Evolutionary conservation across 169 alveolate genomes (phyloP).

Genomic region (Condylostoma magnum): DNA sequence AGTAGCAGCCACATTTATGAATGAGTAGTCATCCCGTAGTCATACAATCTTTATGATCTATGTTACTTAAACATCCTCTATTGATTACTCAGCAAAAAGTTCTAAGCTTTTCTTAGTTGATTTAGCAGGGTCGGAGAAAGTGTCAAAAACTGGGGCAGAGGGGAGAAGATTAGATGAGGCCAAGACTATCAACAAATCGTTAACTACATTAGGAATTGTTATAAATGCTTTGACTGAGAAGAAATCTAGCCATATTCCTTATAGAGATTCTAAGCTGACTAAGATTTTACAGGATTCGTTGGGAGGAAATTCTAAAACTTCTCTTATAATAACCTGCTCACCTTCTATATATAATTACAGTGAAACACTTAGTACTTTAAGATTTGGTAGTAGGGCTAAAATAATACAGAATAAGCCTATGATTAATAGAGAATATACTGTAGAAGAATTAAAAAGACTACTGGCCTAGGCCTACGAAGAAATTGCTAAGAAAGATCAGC

Average conservation of each 20-base stretch:
- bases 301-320: constrained; percentile 88
- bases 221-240: constrained; percentile 73
- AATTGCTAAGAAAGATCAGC: background rate
- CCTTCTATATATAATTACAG: constrained; percentile 69
- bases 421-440: constrained; percentile 41
- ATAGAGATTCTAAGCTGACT: constrained; percentile 86
- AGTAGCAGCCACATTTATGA: constrained; percentile 87
- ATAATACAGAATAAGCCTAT: constrained; percentile 81
- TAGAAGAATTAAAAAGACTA: background rate
- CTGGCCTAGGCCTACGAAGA: background rate
- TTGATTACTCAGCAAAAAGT: constrained; percentile 66
- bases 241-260: constrained; percentile 77
- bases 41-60: constrained; percentile 79
- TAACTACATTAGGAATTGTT: constrained; percentile 79
- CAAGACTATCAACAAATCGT: constrained; percentile 71
- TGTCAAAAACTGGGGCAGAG: constrained; percentile 69
- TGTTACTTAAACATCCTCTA: constrained; percentile 60
- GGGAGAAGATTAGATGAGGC: constrained; percentile 78
- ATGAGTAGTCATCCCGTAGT: constrained; percentile 68
- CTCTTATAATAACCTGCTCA: constrained; percentile 81
- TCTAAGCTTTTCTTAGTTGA: constrained; percentile 79
- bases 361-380: constrained; percentile 80
- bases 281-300: constrained; percentile 79
- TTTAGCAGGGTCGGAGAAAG: constrained; percentile 76
- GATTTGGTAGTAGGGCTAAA: constrained; percentile 88